Conservation (phyloP, 140 eudicot species). For the Stevia rebaudiana region DNA sequence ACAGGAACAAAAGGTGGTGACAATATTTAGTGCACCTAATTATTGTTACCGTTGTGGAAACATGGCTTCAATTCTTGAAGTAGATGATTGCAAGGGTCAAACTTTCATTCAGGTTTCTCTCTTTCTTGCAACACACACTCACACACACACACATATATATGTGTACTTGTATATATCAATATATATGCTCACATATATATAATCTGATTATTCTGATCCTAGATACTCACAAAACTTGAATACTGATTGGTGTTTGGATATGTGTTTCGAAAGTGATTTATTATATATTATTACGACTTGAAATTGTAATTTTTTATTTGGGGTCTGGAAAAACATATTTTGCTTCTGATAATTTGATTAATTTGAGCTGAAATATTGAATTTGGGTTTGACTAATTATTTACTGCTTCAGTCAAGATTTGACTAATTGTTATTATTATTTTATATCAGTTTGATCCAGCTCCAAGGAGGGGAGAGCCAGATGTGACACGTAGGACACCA, state of each 20-base stretch:
- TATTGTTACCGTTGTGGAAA: slow-evolving; percentile 96
- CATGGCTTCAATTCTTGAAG: slow-evolving; percentile 94
- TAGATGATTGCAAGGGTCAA: slow-evolving; percentile 86
- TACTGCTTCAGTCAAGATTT: not conserved
- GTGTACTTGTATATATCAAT: not conserved
- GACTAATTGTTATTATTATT: not conserved
- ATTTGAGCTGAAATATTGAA: too few relatives aligned
- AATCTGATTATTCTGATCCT: not conserved
- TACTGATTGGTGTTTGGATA: not conserved
- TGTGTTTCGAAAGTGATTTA: not conserved
- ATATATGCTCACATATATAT: not conserved
- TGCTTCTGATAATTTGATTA: not conserved
- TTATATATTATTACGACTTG: too few relatives aligned
- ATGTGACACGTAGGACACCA: slow-evolving; percentile 81
- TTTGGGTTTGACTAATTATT: too few relatives aligned
- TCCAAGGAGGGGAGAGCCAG: slow-evolving; percentile 88
- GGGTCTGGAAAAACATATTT: not conserved
- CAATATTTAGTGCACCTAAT: slow-evolving; percentile 91
- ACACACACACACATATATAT: not conserved
- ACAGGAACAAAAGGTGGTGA: slow-evolving; percentile 95
- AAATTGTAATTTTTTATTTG: too few relatives aligned
- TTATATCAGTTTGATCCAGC: slow-evolving; percentile 87
- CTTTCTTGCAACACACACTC: not conserved
- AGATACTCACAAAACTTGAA: too few relatives aligned
- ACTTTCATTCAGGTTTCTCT: slow-evolving; percentile 82